Base-by-base conservation (phyloP, 2,329 filamentous ascomycete genomes). In the Aspergillus tamarii region DNA sequence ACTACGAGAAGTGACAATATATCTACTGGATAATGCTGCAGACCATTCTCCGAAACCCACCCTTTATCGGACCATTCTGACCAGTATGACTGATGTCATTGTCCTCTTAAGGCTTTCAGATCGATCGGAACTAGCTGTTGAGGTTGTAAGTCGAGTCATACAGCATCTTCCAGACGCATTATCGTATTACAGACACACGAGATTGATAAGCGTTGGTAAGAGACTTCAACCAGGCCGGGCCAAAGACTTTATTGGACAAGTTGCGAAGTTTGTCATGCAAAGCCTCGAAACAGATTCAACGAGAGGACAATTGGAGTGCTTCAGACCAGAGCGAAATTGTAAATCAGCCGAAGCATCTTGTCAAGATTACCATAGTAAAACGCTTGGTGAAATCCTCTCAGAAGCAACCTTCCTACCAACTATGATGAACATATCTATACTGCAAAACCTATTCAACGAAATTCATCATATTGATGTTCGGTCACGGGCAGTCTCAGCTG, bases 311-410 rank as follows among this genome's bases (percentile, higher is more conserved):
- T 28, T 23, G 14, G 14, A 23, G 12, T 23, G 14, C 23, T 21
- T 8, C 21, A 26, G 23, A 48, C 23, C 10, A 14, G 1, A 23
- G 3, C 23, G 45, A 48, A 19, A 12, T 11, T 16, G 45, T 12
- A 48, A 2, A 1, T 23, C 23, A 28, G 21, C 21, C 45, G 8
- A 48, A 48, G 21, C 26, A 34, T 10, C 41, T 64, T 3, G 65
- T 64, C 14, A 66, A 70, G 28, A 64, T 70, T 16, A 66, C 66
- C 7, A 68, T 69, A 1, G 60, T 23, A 72, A 72, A 48, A 60
- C 69, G 63, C 48, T 71, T 3, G 63, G 63, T 5, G 55, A 65
- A 19, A 43, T 67, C 1, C 54, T 70, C 39, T 45, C 50, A 6
- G 48, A 65, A 4, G 60, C 61, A 30, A 57, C 43, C 1, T 67